Evolutionary conservation across 2,329 filamentous ascomycete species (phyloP).

Genomic region (Monosporascus sp.): DNA sequence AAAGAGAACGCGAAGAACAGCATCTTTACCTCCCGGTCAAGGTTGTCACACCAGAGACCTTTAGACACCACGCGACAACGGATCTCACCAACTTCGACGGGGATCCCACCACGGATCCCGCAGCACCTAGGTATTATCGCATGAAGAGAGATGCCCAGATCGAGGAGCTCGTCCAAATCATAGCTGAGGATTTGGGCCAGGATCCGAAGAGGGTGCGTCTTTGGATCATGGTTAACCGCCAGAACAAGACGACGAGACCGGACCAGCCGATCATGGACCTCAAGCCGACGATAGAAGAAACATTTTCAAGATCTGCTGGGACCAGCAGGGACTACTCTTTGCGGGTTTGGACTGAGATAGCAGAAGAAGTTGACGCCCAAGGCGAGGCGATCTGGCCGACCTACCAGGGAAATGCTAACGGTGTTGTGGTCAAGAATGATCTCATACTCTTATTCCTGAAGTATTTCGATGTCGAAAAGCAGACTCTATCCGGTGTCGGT

Average conservation of each 20-base stretch:
- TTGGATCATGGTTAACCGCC: conserved; percentile 97
- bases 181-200: conserved; percentile 65
- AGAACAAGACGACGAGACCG: conserved; percentile 92
- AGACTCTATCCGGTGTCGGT: conserved; percentile 70
- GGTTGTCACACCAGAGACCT: conserved; percentile 77
- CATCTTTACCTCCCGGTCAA: conserved; percentile 86
- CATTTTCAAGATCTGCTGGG: conserved; percentile 42
- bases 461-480: conserved; percentile 75
- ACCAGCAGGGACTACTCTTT: conserved; percentile 66
- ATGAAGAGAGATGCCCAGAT: conserved; percentile 72
- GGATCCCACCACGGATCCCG: conserved; percentile 49
- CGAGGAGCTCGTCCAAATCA: conserved; percentile 63
- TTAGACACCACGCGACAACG: conserved; percentile 74
- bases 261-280: conserved; percentile 80
- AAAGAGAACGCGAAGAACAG: conserved; percentile 87
- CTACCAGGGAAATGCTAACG: conserved; percentile 52
- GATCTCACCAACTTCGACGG: conserved; percentile 71
- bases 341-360: conserved; percentile 81
- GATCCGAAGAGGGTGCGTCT: conserved; percentile 69
- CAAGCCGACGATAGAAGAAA: conserved; percentile 72
- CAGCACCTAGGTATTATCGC: conserved; percentile 67
- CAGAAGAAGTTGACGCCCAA: conserved; percentile 58
- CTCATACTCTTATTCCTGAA: conserved; percentile 85
- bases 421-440: conserved; percentile 54
- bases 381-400: conserved; percentile 70